These are phyloP conservation scores for Solanum infundibuliforme DNA, from an alignment of 257 asterid genomes.

Conservation along the genomic window DNA sequence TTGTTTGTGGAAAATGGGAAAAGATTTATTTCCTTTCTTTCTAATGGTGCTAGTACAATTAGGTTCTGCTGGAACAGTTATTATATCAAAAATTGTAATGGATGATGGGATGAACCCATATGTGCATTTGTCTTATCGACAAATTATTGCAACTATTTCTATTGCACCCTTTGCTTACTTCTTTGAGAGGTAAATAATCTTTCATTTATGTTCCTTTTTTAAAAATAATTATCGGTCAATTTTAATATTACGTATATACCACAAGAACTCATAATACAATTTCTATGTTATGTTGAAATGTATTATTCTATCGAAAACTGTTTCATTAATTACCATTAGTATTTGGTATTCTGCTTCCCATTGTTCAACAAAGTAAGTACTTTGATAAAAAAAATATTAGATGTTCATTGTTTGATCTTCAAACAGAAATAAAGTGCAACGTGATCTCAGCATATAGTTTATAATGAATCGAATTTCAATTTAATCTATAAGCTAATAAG, in stretches of 20 bases:
- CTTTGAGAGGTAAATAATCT: constrained; percentile 52
- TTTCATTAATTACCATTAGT: background rate
- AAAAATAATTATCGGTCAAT: no score
- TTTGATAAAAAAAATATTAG: background rate
- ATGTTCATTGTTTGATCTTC: background rate
- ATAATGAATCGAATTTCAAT: background rate
- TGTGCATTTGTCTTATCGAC: constrained; percentile 80
- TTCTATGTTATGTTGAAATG: background rate
- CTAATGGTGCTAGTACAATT: constrained; percentile 62
- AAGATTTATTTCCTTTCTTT: constrained; percentile 37
- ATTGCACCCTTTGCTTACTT: constrained; percentile 71
- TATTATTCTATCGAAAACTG: background rate
- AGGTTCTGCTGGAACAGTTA: constrained; percentile 76
- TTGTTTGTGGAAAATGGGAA: background rate
- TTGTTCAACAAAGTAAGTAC: background rate
- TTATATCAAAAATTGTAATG: constrained; percentile 71
- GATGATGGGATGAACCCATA: constrained; percentile 88
- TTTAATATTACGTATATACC: background rate
- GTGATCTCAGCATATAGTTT: background rate
- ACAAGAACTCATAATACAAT: background rate
- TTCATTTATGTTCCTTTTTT: background rate
- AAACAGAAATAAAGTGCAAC: background rate
- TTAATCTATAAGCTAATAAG: background rate
- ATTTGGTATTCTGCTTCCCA: background rate
- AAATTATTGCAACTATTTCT: constrained; percentile 48